Evolutionary conservation across 495 filamentous ascomycete species (phyloP), one percentile per base, ranked within the genome.

Genomic region (Collariella sp.): DNA sequence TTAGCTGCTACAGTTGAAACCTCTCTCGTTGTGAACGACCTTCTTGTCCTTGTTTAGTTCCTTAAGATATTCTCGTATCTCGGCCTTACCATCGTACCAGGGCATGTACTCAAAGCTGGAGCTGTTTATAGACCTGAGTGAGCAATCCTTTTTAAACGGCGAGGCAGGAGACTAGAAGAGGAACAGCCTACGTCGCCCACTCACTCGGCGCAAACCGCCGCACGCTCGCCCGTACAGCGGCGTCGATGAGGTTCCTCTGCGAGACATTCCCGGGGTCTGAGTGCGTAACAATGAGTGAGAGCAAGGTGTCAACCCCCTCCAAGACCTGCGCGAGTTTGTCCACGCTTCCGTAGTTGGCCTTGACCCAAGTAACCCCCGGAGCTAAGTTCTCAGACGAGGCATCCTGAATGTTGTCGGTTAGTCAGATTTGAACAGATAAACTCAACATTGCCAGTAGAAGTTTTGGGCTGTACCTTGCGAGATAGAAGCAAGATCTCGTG

Each of bases 161-260:
- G n/a, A n/a, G n/a, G n/a, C n/a, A n/a, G n/a, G n/a, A n/a, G n/a
- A n/a, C n/a, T n/a, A n/a, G n/a, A n/a, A 20, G 4, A 20, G 26
- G 26, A 31, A 5, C 26, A 22, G 43, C 46, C 41, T 50, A 73
- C 71, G 58, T 61, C 42, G 47, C 65, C 55, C 63, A 72, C 22
- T 72, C 70, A 7, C 72, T 73, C 9, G 80, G 79, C 13, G 82
- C 72, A 56, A 79, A 81, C 11, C 79, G 73, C 52, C 72, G 76
- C 10, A 82, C 79, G 3, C 79, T 76, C 1, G 76, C 79, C 3
- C 62, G 50, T 39, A 82, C 64, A 5, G 74, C 65, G 1, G 79
- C 79, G 57, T 82, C 74, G 31, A 83, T 77, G 18, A 81, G 64
- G 15, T 56, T 68, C 55, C 71, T 78, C 61, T 79, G 76, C 0